These are phyloP conservation scores for Cinchona pubescens DNA, from an alignment of 257 asterid genomes.

Conservation along the genomic window DNA sequence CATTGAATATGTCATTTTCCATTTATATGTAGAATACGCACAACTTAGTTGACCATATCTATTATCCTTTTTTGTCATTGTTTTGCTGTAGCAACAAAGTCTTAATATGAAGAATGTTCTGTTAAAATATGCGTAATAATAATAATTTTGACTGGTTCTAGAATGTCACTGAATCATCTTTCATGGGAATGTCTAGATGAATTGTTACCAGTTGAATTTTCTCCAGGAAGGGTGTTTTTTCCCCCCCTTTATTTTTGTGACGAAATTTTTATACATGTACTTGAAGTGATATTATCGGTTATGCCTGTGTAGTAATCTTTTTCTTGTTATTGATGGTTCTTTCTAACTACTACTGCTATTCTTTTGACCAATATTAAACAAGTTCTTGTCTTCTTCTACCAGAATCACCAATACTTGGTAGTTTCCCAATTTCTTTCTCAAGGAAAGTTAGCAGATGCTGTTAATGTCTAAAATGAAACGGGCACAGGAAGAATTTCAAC, in stretches of 20 bases:
- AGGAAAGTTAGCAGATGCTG: background rate
- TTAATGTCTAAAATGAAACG: background rate
- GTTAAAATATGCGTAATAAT: background rate
- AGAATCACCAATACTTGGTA: background rate
- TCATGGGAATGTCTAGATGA: background rate
- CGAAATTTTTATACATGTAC: background rate
- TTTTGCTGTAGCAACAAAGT: background rate
- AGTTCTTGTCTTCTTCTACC: background rate
- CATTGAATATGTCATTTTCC: slow-evolving; percentile 13
- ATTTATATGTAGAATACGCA: too few species aligned
- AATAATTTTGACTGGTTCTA: slow-evolving; percentile 8
- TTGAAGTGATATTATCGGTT: background rate
- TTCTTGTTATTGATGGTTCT: background rate
- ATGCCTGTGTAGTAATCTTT: background rate
- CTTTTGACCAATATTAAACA: background rate
- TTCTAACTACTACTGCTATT: background rate
- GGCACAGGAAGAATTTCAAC: background rate
- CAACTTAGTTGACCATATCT: background rate
- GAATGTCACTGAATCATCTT: background rate
- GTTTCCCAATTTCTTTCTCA: background rate
- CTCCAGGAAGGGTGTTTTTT: background rate
- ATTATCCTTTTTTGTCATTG: background rate
- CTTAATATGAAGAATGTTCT: background rate
- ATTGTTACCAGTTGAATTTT: too few species aligned
- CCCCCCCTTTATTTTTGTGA: too few species aligned